Base-by-base conservation (phyloP, 1,284 basidiomycete genomes). In the Papiliotrema nemorosa region DNA sequence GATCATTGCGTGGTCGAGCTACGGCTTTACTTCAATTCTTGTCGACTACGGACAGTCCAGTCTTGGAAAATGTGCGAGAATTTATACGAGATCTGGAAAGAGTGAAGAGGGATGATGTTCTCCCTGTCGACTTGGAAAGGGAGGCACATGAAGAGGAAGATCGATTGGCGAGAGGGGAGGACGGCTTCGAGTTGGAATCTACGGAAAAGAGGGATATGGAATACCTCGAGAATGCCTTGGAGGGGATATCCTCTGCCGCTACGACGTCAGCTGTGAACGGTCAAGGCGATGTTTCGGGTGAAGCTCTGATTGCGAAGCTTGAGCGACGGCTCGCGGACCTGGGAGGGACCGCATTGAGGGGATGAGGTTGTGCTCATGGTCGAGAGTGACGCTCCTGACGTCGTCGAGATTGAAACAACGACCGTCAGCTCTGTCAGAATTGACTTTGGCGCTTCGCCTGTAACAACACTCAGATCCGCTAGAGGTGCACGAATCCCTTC, bases 21-120 rank as follows among this genome's bases (percentile, higher is more conserved):
- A 66, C 73, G 0, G 72, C 72, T 4, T 59, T 80, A 1, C 58
- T 73, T 10, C 44, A 63, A 5, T 55, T 24, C 26, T 25, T 61
- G 25, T 47, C 55, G 29, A 31, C 29, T 31, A 7, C 29, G 7
- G 29, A 7, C 14, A n/a, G n/a, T n/a, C n/a, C n/a, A n/a, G n/a
- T 89, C 82, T 84, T 85, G 77, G 64, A 78, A 81, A 63, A 82
- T 76, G 58, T 79, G 74, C 61, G 80, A 80, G 58, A 80, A 83
- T 52, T 82, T 81, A 81, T 50, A 74, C 24, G 58, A 13, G 57
- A 64, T 5, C 55, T 74, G 2, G 52, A 53, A 0, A 38, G 53
- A 10, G 52, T 74, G 12, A 59, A 54, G 47, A 57, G 69, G 10
- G 59, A 59, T 36, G 62, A 71, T 12, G 55, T 75, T 0, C 55